Conservation (phyloP, 2,329 filamentous ascomycete species). For the Lachnellula subtilissima region DNA sequence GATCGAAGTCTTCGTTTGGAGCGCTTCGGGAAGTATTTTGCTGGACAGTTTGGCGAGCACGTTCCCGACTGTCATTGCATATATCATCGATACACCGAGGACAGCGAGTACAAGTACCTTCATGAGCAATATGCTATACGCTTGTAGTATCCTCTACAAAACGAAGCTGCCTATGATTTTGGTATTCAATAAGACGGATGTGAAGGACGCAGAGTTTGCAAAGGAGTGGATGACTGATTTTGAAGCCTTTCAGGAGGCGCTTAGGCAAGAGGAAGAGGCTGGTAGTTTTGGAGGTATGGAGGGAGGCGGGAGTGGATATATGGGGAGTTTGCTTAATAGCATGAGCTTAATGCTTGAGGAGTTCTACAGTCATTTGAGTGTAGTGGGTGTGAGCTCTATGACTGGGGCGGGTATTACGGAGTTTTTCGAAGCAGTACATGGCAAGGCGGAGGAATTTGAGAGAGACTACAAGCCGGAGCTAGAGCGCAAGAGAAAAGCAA, state of each 20-base stretch:
- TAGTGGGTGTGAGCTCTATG: conserved; percentile 91
- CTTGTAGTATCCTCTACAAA: conserved; percentile 97
- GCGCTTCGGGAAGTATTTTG: conserved; percentile 87
- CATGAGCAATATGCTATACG: conserved; percentile 99
- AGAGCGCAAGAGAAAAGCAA: conserved; percentile 68
- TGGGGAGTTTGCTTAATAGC: conserved; percentile 91
- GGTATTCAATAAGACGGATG: conserved; percentile 98
- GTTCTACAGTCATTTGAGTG: conserved; percentile 89
- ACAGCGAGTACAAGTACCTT: conserved; percentile 93
- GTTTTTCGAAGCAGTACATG: conserved; percentile 84
- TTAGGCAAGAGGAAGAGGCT: conserved; percentile 72
- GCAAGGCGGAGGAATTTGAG: conserved; percentile 84
- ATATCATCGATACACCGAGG: conserved; percentile 93
- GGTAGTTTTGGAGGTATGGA: conserved; percentile 73
- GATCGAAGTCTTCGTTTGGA: conserved; percentile 99
- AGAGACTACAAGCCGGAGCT: conserved; percentile 89
- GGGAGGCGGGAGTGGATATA: conserved; percentile 82
- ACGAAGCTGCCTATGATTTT: conserved; percentile 98
- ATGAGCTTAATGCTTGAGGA: conserved; percentile 98
- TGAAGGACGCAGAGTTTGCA: conserved; percentile 83
- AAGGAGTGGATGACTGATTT: conserved; percentile 99
- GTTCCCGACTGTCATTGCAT: conserved; percentile 95
- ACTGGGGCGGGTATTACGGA: conserved; percentile 87
- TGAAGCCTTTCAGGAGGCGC: conserved; percentile 85
- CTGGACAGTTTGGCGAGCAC: conserved; percentile 88